A percentile compares a stretch with the other conserved stretches of the same genome.
Evolutionary conservation across 192 early-diverging fungal genomes (phyloP).

Genomic region (Rhizophagus prolifer): DNA sequence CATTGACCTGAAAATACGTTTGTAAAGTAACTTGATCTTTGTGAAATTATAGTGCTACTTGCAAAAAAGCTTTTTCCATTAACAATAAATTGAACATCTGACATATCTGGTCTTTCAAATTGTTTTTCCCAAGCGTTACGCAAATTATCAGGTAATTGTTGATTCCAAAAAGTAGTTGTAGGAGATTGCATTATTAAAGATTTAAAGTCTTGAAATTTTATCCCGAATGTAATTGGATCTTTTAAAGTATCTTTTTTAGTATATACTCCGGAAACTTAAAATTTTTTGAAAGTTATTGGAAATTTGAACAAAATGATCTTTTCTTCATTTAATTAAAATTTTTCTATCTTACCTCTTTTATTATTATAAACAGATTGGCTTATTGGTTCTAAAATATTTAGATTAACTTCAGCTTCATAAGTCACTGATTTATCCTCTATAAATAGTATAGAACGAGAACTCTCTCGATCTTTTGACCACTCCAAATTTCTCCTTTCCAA

Average conservation of each 20-base stretch:
- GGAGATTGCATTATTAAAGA: not conserved
- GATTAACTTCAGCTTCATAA: not conserved
- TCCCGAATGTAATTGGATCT: not conserved
- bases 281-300: not conserved
- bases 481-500: not conserved
- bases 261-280: too few species aligned
- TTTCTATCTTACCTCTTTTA: too few species aligned
- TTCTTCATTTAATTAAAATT: too few species aligned
- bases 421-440: not conserved
- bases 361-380: too few species aligned
- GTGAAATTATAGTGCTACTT: slow-evolving; percentile 1
- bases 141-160: not conserved
- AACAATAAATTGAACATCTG: slow-evolving; percentile 11
- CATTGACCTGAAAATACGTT: not conserved
- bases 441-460: not conserved
- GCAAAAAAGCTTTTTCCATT: not conserved
- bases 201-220: not conserved
- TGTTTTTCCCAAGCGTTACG: not conserved
- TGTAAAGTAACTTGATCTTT: slow-evolving; percentile 12
- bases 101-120: not conserved
- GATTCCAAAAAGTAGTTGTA: not conserved
- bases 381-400: not conserved
- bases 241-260: too few species aligned
- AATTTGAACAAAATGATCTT: too few species aligned
- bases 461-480: not conserved